Percentiles rank a stretch among this genome's conserved stretches.
phyloP scores from a whole-genome alignment of 2,329 filamentous ascomycete genomes.

The Eurotiales sp. region DNA sequence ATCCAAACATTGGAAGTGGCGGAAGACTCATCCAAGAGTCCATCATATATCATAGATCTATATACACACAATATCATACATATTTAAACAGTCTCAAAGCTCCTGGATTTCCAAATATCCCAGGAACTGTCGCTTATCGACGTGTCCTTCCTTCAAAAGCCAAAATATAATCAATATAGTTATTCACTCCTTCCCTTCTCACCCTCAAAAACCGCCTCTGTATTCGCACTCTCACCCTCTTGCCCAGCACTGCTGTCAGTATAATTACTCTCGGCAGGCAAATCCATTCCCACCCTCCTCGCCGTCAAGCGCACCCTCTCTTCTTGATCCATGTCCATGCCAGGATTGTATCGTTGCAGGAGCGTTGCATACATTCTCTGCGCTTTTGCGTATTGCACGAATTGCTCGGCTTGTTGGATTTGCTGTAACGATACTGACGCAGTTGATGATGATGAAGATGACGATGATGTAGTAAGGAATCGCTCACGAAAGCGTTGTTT shows the following conservation, averaged over 20 bases:
- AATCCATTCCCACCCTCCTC: slow-evolving; percentile 81
- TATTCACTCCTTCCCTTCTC: neutral
- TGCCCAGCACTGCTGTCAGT: neutral
- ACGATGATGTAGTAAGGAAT: slow-evolving; percentile 42
- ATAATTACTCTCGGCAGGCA: slow-evolving; percentile 62
- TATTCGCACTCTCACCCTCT: neutral
- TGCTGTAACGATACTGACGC: slow-evolving; percentile 28
- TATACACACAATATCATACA: too few species aligned
- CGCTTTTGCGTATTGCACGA: slow-evolving; percentile 74
- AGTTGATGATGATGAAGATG: slow-evolving; percentile 23
- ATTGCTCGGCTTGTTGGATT: slow-evolving; percentile 65
- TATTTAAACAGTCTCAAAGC: too few species aligned
- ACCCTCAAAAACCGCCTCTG: too few species aligned
- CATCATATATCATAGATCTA: too few species aligned
- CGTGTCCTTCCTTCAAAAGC: too few species aligned
- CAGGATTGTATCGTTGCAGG: slow-evolving; percentile 89
- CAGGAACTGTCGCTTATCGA: too few species aligned
- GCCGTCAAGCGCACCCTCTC: slow-evolving; percentile 82
- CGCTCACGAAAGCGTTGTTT: slow-evolving; percentile 65
- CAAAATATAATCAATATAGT: neutral
- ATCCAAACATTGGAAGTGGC: too few species aligned
- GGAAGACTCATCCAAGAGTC: too few species aligned
- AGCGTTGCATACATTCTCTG: slow-evolving; percentile 79
- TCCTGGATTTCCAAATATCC: too few species aligned
- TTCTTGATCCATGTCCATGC: slow-evolving; percentile 79